Conservation (phyloP, 805 yeast genomes). For the Saccharomycopsis malanga region DNA sequence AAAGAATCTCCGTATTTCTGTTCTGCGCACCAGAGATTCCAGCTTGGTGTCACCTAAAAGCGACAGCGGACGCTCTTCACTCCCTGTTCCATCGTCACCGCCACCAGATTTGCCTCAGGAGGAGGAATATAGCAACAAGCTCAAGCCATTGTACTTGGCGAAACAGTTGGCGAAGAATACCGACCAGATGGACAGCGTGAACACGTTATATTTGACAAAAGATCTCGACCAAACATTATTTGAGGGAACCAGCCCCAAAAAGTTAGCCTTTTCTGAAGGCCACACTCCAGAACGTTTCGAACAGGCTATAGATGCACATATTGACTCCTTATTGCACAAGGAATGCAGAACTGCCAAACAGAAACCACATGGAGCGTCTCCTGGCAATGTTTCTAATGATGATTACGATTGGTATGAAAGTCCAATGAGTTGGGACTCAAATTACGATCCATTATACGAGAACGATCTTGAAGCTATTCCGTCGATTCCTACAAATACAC, state of each 20-base stretch:
- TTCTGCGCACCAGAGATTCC: background rate
- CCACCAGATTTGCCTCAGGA: constrained; percentile 1
- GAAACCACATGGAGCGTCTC: background rate
- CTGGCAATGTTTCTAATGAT: background rate
- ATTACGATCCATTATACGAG: constrained; percentile 10
- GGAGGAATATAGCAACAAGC: background rate
- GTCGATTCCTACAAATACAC: constrained; percentile 16
- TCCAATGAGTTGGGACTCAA: constrained; percentile 6
- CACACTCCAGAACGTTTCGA: background rate
- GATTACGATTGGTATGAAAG: too few species aligned
- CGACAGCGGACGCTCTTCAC: background rate
- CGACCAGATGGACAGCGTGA: background rate
- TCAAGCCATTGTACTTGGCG: constrained; percentile 2
- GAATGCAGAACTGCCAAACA: background rate
- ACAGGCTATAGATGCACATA: background rate
- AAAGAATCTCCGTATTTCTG: background rate
- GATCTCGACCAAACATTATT: background rate
- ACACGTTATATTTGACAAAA: background rate
- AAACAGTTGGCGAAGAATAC: background rate
- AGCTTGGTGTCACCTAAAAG: background rate
- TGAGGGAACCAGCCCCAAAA: background rate
- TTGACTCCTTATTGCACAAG: too few species aligned
- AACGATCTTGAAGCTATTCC: constrained; percentile 14
- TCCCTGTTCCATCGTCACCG: constrained; percentile 8
- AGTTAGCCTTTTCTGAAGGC: background rate